phyloP scores from a whole-genome alignment of 768 basidiomycete genomes.

The Xerocomus potaroensis region DNA sequence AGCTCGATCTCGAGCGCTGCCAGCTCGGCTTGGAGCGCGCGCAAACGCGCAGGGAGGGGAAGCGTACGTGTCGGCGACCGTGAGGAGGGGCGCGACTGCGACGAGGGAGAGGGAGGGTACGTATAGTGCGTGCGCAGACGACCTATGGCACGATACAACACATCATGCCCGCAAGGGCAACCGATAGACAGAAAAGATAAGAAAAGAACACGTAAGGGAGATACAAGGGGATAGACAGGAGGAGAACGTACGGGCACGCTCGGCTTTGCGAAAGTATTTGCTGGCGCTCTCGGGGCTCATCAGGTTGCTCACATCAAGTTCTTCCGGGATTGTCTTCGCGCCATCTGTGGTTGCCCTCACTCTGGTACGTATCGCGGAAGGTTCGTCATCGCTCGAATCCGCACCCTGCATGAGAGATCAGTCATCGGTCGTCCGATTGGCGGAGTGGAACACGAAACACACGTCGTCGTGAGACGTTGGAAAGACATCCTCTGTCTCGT shows the following conservation, averaged over 20 bases:
- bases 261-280: conserved; percentile 67
- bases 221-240: background rate
- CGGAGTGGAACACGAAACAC: conserved; percentile 19
- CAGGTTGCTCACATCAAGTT: conserved; percentile 63
- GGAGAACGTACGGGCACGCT: conserved; percentile 47
- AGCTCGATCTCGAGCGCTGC: conserved; percentile 76
- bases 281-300: conserved; percentile 66
- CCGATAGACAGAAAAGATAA: background rate
- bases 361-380: conserved; percentile 36
- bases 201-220: background rate
- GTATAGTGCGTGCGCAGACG: conserved; percentile 56
- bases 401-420: conserved; percentile 40
- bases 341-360: conserved; percentile 32
- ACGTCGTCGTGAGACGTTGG: conserved; percentile 51
- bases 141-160: no score
- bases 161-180: background rate
- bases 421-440: background rate
- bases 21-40: conserved; percentile 72
- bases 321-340: conserved; percentile 52
- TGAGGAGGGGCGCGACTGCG: conserved; percentile 37
- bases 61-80: conserved; percentile 30
- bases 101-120: conserved; percentile 59
- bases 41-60: conserved; percentile 57
- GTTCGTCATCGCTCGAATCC: conserved; percentile 68
- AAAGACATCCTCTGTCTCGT: conserved; percentile 83